Evolutionary conservation across 2,329 filamentous ascomycete genomes (phyloP).

Genomic region (Cadophora sp.): DNA sequence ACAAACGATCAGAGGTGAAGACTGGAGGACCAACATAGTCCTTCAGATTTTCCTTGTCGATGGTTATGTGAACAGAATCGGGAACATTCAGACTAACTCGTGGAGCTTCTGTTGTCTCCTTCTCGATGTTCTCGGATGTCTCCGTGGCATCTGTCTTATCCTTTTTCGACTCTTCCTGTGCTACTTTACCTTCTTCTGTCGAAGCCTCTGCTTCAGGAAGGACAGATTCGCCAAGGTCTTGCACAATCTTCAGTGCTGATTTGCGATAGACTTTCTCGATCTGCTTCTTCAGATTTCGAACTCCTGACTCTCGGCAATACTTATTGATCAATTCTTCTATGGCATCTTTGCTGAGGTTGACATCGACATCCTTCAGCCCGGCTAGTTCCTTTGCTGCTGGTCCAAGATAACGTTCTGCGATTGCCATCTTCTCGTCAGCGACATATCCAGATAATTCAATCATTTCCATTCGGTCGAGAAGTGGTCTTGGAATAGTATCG

Average conservation of each 20-base stretch:
- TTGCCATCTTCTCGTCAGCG: conserved; percentile 98
- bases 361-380: conserved; percentile 87
- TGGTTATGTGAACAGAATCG: conserved; percentile 83
- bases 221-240: conserved; percentile 86
- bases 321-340: conserved; percentile 98
- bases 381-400: conserved; percentile 94
- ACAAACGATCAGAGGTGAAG: conserved; percentile 94
- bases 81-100: conserved; percentile 83
- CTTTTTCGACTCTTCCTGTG: conserved; percentile 73
- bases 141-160: conserved; percentile 69
- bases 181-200: conserved; percentile 84
- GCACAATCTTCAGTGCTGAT: conserved; percentile 94
- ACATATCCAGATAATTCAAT: conserved; percentile 97
- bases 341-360: conserved; percentile 83
- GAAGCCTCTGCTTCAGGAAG: conserved; percentile 82
- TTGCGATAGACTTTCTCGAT: conserved; percentile 99
- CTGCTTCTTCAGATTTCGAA: conserved; percentile 98
- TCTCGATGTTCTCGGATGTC: conserved; percentile 57
- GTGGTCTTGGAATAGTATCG: conserved; percentile 92
- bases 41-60: conserved; percentile 88
- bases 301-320: conserved; percentile 96
- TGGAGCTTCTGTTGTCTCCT: conserved; percentile 69
- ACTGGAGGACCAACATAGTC: conserved; percentile 97
- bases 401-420: conserved; percentile 90
- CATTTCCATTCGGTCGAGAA: conserved; percentile 97